These are phyloP conservation scores for Cyberlindnera americana DNA, from an alignment of 805 yeast species.

Conservation along the genomic window DNA sequence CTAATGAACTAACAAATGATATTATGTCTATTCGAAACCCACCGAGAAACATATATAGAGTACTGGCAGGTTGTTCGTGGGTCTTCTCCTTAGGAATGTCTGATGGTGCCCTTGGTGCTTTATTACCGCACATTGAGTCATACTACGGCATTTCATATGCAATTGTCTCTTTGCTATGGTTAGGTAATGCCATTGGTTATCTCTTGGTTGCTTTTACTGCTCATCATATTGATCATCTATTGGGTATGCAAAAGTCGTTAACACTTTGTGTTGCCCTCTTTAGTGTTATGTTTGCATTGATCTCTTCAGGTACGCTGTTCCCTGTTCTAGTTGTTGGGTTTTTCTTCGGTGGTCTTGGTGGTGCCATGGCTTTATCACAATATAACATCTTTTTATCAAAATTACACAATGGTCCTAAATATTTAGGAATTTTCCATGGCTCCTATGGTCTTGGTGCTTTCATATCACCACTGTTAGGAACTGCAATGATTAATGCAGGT, in stretches of 20 bases:
- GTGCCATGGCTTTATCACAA: slow-evolving; percentile 47
- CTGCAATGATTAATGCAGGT: slow-evolving; percentile 47
- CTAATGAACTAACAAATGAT: slow-evolving; percentile 4
- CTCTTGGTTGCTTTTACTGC: slow-evolving; percentile 47
- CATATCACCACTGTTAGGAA: slow-evolving; percentile 55
- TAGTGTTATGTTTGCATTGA: slow-evolving; percentile 40
- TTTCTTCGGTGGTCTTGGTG: slow-evolving; percentile 57
- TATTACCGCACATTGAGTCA: slow-evolving; percentile 51
- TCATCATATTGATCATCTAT: slow-evolving; percentile 37
- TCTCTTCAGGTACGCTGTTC: slow-evolving; percentile 46
- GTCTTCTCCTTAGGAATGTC: slow-evolving; percentile 40
- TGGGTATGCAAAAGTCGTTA: slow-evolving; percentile 40
- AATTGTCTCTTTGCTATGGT: slow-evolving; percentile 56
- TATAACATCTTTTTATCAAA: slow-evolving; percentile 48
- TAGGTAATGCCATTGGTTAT: slow-evolving; percentile 54
- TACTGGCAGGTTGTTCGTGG: slow-evolving; percentile 40
- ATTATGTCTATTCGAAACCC: slow-evolving; percentile 41
- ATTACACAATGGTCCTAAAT: slow-evolving; percentile 40
- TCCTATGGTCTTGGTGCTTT: slow-evolving; percentile 64
- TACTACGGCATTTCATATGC: slow-evolving; percentile 47
- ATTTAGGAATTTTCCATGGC: slow-evolving; percentile 56
- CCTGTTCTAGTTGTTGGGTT: slow-evolving; percentile 47
- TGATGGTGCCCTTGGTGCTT: slow-evolving; percentile 60
- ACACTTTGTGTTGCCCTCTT: slow-evolving; percentile 37
- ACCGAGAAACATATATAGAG: slow-evolving; percentile 40